Percentiles rank a stretch among this genome's conserved stretches.
These are phyloP conservation scores for Rhizoclosmatium sp. DNA, from an alignment of 192 early-diverging fungal species.

Conservation along the genomic window DNA sequence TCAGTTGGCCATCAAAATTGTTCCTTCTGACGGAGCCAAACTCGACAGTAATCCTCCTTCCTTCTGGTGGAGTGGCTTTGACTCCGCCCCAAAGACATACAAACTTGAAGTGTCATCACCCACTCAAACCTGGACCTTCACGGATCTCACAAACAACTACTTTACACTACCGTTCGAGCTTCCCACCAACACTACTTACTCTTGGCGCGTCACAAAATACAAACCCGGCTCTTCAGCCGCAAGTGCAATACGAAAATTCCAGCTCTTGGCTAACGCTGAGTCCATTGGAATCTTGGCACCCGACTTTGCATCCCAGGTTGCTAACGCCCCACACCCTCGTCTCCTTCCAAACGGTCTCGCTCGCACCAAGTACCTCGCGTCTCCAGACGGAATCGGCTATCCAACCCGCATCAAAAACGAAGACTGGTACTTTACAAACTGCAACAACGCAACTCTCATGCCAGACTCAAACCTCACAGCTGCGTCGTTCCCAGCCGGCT, in stretches of 20 bases:
- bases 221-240: not conserved
- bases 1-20: not conserved
- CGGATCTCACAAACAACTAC: not conserved
- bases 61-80: not conserved
- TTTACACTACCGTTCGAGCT: not conserved
- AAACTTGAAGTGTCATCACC: not conserved
- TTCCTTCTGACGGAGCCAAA: not conserved
- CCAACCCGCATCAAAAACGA: not conserved
- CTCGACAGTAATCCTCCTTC: not conserved
- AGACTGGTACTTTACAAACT: not conserved
- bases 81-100: not conserved
- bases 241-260: not conserved
- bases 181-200: not conserved
- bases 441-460: not conserved
- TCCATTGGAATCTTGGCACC: not conserved
- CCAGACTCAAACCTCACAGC: not conserved
- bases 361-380: not conserved
- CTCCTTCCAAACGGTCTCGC: not conserved
- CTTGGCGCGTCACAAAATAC: not conserved
- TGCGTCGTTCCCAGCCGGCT: not conserved
- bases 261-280: not conserved
- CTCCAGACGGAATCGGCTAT: not conserved
- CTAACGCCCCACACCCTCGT: not conserved
- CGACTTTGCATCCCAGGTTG: not conserved
- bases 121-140: not conserved